Conservation (phyloP, 805 yeast species). For the Lachancea meyersii region DNA sequence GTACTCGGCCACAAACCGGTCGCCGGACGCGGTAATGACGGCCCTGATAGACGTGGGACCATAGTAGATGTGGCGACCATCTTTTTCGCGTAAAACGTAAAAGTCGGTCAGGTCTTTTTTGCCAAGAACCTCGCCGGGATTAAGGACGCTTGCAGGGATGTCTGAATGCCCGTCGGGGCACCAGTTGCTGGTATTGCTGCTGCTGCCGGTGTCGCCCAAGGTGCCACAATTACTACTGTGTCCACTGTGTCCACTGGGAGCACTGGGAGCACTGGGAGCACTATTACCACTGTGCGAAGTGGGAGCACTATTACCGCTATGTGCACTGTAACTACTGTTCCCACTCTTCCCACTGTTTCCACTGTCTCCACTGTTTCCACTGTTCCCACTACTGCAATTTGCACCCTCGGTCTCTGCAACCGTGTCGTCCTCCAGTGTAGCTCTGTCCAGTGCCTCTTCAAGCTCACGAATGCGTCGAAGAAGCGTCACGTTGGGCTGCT, state of each 20-base stretch:
- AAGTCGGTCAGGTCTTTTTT: not conserved
- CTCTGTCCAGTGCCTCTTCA: constrained; percentile 10
- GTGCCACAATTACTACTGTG: not conserved
- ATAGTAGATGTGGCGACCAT: constrained; percentile 21
- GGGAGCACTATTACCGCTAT: not conserved
- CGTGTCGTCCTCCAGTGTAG: not conserved
- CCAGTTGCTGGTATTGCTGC: not conserved
- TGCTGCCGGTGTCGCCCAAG: not conserved
- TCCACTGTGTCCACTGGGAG: not conserved
- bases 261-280: not conserved
- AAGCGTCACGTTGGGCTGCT: constrained; percentile 23
- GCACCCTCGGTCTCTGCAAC: not conserved
- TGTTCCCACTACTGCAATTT: not conserved
- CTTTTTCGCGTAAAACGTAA: constrained; percentile 10
- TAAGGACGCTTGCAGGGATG: not conserved
- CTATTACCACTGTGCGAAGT: too few species aligned
- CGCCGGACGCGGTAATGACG: constrained; percentile 14
- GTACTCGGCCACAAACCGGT: constrained; percentile 17
- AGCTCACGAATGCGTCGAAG: constrained; percentile 16
- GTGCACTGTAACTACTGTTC: not conserved
- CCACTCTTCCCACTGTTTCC: not conserved
- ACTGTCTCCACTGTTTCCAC: not conserved
- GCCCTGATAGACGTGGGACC: constrained; percentile 31
- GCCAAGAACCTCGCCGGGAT: not conserved
- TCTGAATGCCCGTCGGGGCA: not conserved